A percentile compares a stretch with the other conserved stretches of the same genome.
phyloP scores from a whole-genome alignment of 495 filamentous ascomycete genomes.

The Rostrohypoxylon terebratum region DNA sequence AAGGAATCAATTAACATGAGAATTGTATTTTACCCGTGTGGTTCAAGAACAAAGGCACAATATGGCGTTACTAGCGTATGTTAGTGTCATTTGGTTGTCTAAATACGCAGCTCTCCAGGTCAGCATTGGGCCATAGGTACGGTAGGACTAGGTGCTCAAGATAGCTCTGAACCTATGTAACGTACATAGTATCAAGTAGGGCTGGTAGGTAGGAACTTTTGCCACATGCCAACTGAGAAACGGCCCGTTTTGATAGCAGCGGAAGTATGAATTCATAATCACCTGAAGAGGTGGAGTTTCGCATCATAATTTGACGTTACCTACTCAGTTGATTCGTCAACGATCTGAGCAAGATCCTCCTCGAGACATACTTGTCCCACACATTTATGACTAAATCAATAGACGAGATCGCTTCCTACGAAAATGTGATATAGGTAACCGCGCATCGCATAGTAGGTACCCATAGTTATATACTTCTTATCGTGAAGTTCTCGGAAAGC shows the following conservation, averaged over 20 bases:
- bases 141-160: neutral
- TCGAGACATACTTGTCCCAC: neutral
- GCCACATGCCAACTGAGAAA: slow-evolving; percentile 1
- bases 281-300: slow-evolving; percentile 18
- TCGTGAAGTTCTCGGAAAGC: slow-evolving; percentile 15
- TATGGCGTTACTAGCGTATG: neutral
- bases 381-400: neutral
- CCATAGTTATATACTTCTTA: neutral
- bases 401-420: neutral
- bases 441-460: neutral
- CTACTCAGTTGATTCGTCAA: slow-evolving; percentile 2
- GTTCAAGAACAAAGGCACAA: neutral
- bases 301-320: slow-evolving; percentile 22
- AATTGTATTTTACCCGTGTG: neutral
- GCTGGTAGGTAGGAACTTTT: neutral
- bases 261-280: slow-evolving; percentile 29
- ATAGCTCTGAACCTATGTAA: neutral
- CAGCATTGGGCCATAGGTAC: neutral
- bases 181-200: neutral
- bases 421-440: neutral
- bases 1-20: neutral
- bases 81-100: neutral
- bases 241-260: slow-evolving; percentile 19
- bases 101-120: neutral
- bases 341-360: neutral